Base-by-base conservation (phyloP, 192 early-diverging fungal species). In the Phlyctochytrium bullatum region DNA sequence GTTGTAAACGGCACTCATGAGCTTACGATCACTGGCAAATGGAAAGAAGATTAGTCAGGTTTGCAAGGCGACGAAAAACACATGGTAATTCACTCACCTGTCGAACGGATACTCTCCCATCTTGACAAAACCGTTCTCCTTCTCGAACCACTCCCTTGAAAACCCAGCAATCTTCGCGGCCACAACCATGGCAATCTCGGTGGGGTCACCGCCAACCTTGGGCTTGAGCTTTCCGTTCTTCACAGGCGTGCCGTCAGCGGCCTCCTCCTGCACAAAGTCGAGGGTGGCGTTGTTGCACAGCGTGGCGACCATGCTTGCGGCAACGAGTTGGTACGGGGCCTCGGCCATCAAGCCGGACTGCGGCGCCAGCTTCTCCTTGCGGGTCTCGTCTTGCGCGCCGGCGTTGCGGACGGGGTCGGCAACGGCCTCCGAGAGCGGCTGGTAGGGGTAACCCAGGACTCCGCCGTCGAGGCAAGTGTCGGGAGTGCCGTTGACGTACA, bases 171-270 rank as follows among this genome's bases (percentile, higher is more conserved):
- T 94, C 59, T 92, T 86, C 0, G 92, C 88, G 0, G 92, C 93
- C 54, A 92, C 86, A 1, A 91, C 81, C 76, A 98, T 71, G 2
- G 95, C 96, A 3, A 98, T 89, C 73, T 98, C 96, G n/a, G 96
- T 98, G 2, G 96, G 89, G 77, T 98, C 96, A 33, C 96, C 96
- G 29, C 61, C 64, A 3, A 62, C 51, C 54, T 71, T 71, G 20
- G 20, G 10, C 10, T 14, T 47, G 10, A 20, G 40, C 20, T 47
- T 6, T 47, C 40, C 40, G 20, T 20, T 47, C n/a, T n/a, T n/a
- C 47, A 92, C 73, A 16, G 85, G 76, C 67, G 86, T 91, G 82
- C 89, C 94, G 27, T 78, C 75, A 1, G 76, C 73, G 2, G 71
- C 78, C n/a, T 79, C 82, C 0, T 74, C 70, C 2, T 60, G 50